Conservation (phyloP, 2,329 filamentous ascomycete genomes). For the Aspergillus melleus region DNA sequence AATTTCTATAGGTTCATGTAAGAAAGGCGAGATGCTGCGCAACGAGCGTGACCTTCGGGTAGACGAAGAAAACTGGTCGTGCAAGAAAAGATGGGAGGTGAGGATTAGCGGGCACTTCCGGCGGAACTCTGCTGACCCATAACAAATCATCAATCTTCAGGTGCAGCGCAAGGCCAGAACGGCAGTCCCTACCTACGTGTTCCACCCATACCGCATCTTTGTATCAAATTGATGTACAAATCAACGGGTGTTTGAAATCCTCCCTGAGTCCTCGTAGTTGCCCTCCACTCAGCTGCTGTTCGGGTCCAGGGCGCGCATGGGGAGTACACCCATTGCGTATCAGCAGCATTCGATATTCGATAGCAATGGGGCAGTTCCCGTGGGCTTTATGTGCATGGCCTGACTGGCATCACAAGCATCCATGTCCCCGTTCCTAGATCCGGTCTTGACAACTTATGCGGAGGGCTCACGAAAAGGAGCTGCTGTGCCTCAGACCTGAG, state of each 20-base stretch:
- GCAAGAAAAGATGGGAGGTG: not conserved
- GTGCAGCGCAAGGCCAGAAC: not conserved
- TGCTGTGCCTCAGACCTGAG: not conserved
- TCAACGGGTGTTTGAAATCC: no score
- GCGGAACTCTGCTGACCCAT: not conserved
- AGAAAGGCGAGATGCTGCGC: not conserved
- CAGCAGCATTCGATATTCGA: no score
- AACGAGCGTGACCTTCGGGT: not conserved
- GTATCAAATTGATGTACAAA: no score
- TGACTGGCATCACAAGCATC: no score
- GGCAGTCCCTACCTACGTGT: not conserved
- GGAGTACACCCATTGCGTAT: not conserved
- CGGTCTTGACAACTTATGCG: not conserved
- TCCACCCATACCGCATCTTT: no score
- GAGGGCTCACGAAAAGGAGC: not conserved
- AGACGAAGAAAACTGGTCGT: not conserved
- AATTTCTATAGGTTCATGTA: not conserved
- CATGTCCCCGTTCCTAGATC: no score
- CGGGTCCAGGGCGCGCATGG: not conserved
- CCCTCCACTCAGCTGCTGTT: no score
- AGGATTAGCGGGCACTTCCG: not conserved
- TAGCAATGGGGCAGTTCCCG: no score
- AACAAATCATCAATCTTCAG: not conserved
- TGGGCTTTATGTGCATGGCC: no score
- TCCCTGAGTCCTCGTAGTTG: no score